Conservation (phyloP, 371 early-diverging fungal genomes). For the Batkoa obscura region DNA sequence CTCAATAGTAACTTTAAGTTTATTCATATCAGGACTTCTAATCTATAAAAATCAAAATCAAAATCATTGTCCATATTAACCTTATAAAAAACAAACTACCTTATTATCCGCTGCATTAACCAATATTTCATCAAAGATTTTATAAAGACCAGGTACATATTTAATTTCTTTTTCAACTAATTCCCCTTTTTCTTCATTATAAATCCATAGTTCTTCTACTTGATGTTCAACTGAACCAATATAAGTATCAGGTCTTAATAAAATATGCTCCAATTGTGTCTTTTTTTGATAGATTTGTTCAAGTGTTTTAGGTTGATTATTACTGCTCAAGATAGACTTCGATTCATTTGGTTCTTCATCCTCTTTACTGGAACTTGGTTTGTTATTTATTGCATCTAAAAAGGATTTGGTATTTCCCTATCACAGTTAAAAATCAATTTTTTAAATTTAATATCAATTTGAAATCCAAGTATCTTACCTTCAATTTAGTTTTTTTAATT, state of each 20-base stretch:
- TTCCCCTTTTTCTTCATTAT: conserved; percentile 31
- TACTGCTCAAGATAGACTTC: no score
- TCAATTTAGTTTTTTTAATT: no score
- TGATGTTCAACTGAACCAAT: conserved; percentile 93
- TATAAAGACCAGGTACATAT: conserved; percentile 96
- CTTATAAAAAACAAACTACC: conserved; percentile 17
- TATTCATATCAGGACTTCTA: conserved; percentile 84
- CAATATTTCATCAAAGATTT: conserved; percentile 99
- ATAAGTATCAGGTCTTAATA: conserved; percentile 98
- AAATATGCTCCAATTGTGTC: conserved; percentile 97
- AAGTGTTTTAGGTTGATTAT: conserved; percentile 34
- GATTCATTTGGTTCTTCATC: no score
- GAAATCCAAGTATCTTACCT: no score
- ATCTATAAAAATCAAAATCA: conserved; percentile 23
- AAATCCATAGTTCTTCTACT: conserved; percentile 76
- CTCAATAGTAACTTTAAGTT: conserved; percentile 86
- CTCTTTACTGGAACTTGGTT: conserved; percentile 15
- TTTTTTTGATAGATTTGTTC: conserved; percentile 98
- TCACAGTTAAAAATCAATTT: conserved; percentile 73
- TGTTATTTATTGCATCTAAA: conserved; percentile 38
- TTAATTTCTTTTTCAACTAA: conserved; percentile 50
- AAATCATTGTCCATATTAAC: neutral
- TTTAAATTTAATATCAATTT: no score
- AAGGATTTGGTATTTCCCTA: conserved; percentile 89
- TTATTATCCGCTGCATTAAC: conserved; percentile 96